Evolutionary conservation across 768 basidiomycete genomes (phyloP).

Genomic region (Harrya chromipes): DNA sequence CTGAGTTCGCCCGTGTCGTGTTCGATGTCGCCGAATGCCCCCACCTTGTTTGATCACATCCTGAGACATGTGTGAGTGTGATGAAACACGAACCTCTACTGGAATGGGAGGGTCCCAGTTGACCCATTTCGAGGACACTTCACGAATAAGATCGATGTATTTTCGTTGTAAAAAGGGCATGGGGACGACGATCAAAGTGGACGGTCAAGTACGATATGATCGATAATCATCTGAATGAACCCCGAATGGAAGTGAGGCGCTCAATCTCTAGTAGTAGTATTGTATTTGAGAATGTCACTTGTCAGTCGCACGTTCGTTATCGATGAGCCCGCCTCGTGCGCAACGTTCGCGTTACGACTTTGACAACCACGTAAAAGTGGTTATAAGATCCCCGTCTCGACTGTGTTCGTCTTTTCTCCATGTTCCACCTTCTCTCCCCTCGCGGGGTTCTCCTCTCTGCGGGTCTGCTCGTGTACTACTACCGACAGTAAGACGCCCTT

Average conservation of each 20-base stretch:
- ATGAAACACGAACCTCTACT: conserved; percentile 25
- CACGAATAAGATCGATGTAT: conserved; percentile 34
- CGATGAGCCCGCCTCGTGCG: too few species aligned
- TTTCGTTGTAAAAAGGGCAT: conserved; percentile 26
- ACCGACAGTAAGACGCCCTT: conserved; percentile 15
- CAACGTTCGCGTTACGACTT: not conserved
- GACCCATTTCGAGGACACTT: conserved; percentile 34
- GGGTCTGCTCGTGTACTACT: conserved; percentile 15
- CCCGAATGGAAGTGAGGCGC: too few species aligned
- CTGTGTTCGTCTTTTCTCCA: not conserved
- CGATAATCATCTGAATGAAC: too few species aligned
- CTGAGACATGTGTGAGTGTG: too few species aligned
- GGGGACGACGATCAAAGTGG: not conserved
- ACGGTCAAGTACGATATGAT: too few species aligned
- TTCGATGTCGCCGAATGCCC: conserved; percentile 33
- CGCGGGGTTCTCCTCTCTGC: conserved; percentile 20
- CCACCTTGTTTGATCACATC: too few species aligned
- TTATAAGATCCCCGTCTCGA: too few species aligned
- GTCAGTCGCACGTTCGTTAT: too few species aligned
- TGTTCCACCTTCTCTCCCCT: conserved; percentile 8
- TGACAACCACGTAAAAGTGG: not conserved
- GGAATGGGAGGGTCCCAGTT: conserved; percentile 37
- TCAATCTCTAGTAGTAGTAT: too few species aligned
- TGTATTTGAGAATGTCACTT: too few species aligned
- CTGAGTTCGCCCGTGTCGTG: conserved; percentile 28